Evolutionary conservation across 495 filamentous ascomycete genomes (phyloP).

Genomic region (Lophiotrema nucula): DNA sequence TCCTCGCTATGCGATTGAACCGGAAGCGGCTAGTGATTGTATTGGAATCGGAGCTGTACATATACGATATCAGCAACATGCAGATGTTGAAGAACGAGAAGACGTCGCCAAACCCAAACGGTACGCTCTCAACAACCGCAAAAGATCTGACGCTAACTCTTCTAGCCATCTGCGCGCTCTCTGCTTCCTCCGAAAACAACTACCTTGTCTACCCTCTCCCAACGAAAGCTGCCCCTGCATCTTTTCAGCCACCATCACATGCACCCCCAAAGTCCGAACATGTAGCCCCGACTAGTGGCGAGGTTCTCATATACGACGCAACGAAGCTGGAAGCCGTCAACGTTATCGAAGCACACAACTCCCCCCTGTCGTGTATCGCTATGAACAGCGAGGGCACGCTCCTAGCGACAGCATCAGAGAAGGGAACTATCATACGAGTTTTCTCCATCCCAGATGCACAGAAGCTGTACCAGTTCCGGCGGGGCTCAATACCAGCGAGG

Average conservation of each 20-base stretch:
- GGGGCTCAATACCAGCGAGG: slow-evolving; percentile 87
- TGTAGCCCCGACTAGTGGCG: slow-evolving; percentile 81
- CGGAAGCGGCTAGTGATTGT: slow-evolving; percentile 91
- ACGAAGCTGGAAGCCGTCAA: slow-evolving; percentile 85
- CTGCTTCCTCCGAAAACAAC: slow-evolving; percentile 91
- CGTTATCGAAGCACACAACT: slow-evolving; percentile 88
- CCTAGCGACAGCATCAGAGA: slow-evolving; percentile 92
- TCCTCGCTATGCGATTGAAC: slow-evolving; percentile 89
- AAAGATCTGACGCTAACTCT: slow-evolving; percentile 15
- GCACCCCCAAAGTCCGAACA: slow-evolving; percentile 74
- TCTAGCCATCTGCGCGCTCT: slow-evolving; percentile 83
- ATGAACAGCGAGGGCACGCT: slow-evolving; percentile 91
- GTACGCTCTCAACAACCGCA: slow-evolving; percentile 39
- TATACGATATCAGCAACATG: slow-evolving; percentile 99
- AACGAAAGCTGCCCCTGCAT: slow-evolving; percentile 65
- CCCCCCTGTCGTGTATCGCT: slow-evolving; percentile 85
- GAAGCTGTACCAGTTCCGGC: slow-evolving; percentile 91
- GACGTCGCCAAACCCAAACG: slow-evolving; percentile 86
- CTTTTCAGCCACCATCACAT: slow-evolving; percentile 71
- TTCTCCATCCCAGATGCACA: slow-evolving; percentile 85
- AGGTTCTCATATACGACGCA: slow-evolving; percentile 88
- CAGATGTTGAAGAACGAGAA: slow-evolving; percentile 83
- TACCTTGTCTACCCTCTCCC: slow-evolving; percentile 91
- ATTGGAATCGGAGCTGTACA: slow-evolving; percentile 90
- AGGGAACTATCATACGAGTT: slow-evolving; percentile 93